Percentiles rank a stretch among this genome's conserved stretches.
These are phyloP conservation scores for Lecanosticta acicola DNA, from an alignment of 2,329 filamentous ascomycete species.

Conservation along the genomic window DNA sequence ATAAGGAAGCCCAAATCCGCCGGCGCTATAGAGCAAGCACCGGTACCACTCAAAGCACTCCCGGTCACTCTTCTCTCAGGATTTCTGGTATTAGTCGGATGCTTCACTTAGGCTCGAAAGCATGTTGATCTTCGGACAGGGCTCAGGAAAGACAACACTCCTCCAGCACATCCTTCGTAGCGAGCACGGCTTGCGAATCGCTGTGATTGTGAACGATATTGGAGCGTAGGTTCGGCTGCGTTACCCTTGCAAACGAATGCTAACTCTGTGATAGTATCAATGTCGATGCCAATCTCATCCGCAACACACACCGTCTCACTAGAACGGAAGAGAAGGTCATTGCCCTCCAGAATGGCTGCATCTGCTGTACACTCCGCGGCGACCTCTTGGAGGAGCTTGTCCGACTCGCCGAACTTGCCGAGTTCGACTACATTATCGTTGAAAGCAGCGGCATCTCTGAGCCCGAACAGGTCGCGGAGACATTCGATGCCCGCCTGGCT, in stretches of 20 bases:
- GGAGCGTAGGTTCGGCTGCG: constrained; percentile 23
- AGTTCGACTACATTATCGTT: constrained; percentile 66
- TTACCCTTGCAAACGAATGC: background rate
- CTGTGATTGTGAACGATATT: constrained; percentile 70
- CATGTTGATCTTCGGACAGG: background rate
- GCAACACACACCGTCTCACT: constrained; percentile 28
- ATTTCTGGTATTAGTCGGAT: constrained; percentile 52
- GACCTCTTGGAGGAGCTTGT: constrained; percentile 67
- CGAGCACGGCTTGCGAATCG: constrained; percentile 62
- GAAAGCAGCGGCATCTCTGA: constrained; percentile 69
- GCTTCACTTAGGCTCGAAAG: no score
- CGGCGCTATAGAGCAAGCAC: constrained; percentile 5
- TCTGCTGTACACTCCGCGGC: constrained; percentile 68
- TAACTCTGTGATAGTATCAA: constrained; percentile 22
- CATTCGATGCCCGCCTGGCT: constrained; percentile 55
- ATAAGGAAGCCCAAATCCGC: constrained; percentile 6
- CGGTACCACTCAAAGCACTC: constrained; percentile 34
- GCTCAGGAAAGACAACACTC: constrained; percentile 31
- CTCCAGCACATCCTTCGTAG: constrained; percentile 63
- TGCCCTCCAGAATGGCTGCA: constrained; percentile 52
- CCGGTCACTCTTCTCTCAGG: constrained; percentile 58
- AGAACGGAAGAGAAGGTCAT: constrained; percentile 33
- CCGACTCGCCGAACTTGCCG: constrained; percentile 54
- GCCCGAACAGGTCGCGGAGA: constrained; percentile 68
- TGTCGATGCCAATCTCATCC: constrained; percentile 30